Percentiles rank a stretch among this genome's conserved stretches.
phyloP scores from a whole-genome alignment of 805 yeast genomes.

The Pichia kluyveri region DNA sequence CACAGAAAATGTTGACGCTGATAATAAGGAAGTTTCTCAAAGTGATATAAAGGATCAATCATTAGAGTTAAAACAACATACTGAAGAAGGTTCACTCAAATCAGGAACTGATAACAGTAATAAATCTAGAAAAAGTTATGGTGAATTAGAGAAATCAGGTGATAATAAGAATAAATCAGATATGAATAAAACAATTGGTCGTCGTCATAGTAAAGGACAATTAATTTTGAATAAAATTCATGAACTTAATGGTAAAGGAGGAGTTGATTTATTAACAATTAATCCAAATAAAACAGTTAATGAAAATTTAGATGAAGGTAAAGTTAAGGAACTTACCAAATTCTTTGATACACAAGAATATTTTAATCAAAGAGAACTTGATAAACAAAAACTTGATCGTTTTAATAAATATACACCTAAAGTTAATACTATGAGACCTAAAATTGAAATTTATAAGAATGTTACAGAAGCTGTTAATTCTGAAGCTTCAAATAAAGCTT shows the following conservation, averaged over 20 bases:
- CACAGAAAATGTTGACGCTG: no score
- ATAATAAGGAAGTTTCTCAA: no score
- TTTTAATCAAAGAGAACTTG: slow-evolving; percentile 74
- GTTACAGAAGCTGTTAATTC: slow-evolving; percentile 71
- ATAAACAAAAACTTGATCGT: slow-evolving; percentile 51
- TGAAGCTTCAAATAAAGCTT: slow-evolving; percentile 1
- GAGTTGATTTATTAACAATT: slow-evolving; percentile 13
- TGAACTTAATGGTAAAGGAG: slow-evolving; percentile 10
- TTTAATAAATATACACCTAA: slow-evolving; percentile 60
- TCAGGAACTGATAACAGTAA: no score
- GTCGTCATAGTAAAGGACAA: slow-evolving; percentile 17
- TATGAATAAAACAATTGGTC: background rate
- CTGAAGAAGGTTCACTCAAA: no score
- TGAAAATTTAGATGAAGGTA: slow-evolving; percentile 23
- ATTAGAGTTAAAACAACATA: no score
- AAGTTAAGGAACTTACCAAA: slow-evolving; percentile 57
- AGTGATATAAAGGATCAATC: no score
- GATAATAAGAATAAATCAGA: no score
- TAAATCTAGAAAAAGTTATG: background rate
- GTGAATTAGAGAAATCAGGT: no score
- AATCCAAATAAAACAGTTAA: slow-evolving; percentile 13
- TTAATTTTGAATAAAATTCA: slow-evolving; percentile 9
- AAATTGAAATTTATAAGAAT: slow-evolving; percentile 82
- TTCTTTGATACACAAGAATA: slow-evolving; percentile 78
- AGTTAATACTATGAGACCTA: slow-evolving; percentile 68